A percentile compares a stretch with the other conserved stretches of the same genome.
phyloP scores from a whole-genome alignment of 192 early-diverging fungal genomes.

The Backusella australiensis region DNA sequence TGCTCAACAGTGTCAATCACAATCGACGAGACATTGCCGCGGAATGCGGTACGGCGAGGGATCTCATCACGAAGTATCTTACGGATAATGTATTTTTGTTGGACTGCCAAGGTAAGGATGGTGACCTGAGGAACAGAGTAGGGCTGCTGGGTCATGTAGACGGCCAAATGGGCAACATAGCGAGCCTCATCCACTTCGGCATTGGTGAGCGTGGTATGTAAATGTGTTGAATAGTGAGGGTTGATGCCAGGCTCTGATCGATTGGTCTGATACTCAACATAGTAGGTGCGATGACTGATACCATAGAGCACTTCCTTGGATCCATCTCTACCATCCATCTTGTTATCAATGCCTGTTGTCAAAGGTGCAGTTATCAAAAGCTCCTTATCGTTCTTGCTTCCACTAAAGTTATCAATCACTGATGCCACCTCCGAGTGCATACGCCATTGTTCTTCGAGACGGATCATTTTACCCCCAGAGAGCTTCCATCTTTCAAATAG shows the following conservation, averaged over 20 bases:
- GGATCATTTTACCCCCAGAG: conserved; percentile 4
- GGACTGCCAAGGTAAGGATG: neutral
- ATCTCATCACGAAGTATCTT: neutral
- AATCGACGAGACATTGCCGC: neutral
- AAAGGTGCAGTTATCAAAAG: conserved; percentile 7
- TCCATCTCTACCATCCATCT: neutral
- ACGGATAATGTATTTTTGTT: conserved; percentile 17
- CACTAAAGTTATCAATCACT: conserved; percentile 2
- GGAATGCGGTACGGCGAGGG: neutral
- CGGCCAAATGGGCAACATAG: conserved; percentile 11
- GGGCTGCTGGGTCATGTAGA: conserved; percentile 19
- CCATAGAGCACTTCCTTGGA: neutral
- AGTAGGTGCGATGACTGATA: neutral
- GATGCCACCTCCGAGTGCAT: conserved; percentile 10
- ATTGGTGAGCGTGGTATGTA: neutral
- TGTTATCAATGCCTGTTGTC: neutral
- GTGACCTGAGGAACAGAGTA: neutral
- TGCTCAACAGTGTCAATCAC: neutral
- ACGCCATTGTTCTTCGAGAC: conserved; percentile 30
- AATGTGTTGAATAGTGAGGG: neutral
- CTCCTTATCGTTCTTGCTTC: neutral
- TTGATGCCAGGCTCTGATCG: neutral
- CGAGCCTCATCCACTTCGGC: conserved; percentile 11
- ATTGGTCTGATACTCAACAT: neutral
- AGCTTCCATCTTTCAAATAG: conserved; percentile 31